phyloP scores from a whole-genome alignment of 177 flowering plant species.

The Vitis hybrid region DNA sequence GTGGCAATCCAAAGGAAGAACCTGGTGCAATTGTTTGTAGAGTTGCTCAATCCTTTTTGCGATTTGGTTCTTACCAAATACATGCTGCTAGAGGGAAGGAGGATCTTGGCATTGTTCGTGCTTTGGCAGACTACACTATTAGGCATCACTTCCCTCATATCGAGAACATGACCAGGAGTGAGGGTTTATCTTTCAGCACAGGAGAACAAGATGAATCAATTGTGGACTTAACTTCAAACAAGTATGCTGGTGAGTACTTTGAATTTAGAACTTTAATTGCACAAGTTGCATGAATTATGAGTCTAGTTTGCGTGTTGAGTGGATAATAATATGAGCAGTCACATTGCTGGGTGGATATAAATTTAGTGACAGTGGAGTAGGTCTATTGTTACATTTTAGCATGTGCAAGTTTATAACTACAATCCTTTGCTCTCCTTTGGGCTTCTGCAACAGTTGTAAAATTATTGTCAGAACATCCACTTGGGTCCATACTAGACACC shows the following conservation, averaged over 20 bases:
- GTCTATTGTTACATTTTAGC: no score
- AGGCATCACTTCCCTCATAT: slow-evolving; percentile 86
- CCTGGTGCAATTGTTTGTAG: slow-evolving; percentile 98
- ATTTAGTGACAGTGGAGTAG: no score
- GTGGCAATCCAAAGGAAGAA: slow-evolving; percentile 98
- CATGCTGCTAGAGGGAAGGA: slow-evolving; percentile 93
- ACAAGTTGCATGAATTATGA: not conserved
- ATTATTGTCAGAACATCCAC: no score
- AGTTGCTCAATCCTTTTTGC: slow-evolving; percentile 92
- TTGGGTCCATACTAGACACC: no score
- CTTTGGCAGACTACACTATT: slow-evolving; percentile 85
- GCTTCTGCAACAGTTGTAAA: no score
- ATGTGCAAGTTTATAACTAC: no score
- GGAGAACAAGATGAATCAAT: slow-evolving; percentile 65
- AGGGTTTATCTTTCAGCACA: slow-evolving; percentile 71
- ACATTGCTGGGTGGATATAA: no score
- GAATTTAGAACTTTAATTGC: slow-evolving; percentile 1
- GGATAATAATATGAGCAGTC: no score
- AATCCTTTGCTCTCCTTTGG: no score
- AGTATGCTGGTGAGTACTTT: slow-evolving; percentile 81
- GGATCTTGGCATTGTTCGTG: slow-evolving; percentile 73
- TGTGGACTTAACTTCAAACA: slow-evolving; percentile 94
- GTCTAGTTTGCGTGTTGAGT: not conserved
- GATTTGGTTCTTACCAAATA: slow-evolving; percentile 96
- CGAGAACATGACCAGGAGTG: slow-evolving; percentile 73